Evolutionary conservation across 768 basidiomycete species (phyloP).

Genomic region (Mycena chlorophos): DNA sequence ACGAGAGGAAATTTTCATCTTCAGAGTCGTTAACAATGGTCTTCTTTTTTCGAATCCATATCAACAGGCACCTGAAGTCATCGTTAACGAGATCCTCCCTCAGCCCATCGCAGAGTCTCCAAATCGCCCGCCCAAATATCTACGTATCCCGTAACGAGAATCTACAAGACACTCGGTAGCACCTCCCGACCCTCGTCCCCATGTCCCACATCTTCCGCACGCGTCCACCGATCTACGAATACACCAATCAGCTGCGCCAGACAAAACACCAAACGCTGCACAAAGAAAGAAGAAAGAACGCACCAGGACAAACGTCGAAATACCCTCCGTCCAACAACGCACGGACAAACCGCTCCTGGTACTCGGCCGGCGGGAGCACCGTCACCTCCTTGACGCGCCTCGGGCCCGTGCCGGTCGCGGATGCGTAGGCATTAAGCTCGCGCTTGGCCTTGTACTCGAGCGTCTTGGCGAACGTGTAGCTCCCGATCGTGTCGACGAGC

Average conservation of each 20-base stretch:
- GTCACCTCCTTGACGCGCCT: conserved; percentile 66
- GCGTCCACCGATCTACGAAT: conserved; percentile 44
- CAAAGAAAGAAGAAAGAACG: conserved; percentile 5
- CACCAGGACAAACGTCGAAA: conserved; percentile 76
- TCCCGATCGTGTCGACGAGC: conserved; percentile 81
- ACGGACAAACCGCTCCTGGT: conserved; percentile 72
- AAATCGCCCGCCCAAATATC: too few relatives aligned
- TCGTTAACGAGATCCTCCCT: too few relatives aligned
- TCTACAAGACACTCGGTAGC: conserved; percentile 46
- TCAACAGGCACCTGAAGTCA: too few relatives aligned
- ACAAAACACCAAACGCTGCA: background rate
- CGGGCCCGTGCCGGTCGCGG: conserved; percentile 23
- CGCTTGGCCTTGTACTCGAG: conserved; percentile 86
- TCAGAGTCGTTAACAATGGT: too few relatives aligned
- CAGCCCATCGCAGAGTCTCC: too few relatives aligned
- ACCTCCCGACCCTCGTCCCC: conserved; percentile 38
- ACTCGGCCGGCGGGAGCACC: conserved; percentile 77
- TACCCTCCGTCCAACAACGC: conserved; percentile 76
- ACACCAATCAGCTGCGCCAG: background rate
- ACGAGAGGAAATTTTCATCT: too few relatives aligned
- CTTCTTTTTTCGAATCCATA: too few relatives aligned
- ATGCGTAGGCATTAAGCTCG: conserved; percentile 51
- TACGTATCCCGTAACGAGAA: too few relatives aligned
- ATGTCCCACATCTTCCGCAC: conserved; percentile 41
- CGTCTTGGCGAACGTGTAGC: conserved; percentile 84